phyloP scores from a whole-genome alignment of 441 rosid species.

The Brassica hybrid region DNA sequence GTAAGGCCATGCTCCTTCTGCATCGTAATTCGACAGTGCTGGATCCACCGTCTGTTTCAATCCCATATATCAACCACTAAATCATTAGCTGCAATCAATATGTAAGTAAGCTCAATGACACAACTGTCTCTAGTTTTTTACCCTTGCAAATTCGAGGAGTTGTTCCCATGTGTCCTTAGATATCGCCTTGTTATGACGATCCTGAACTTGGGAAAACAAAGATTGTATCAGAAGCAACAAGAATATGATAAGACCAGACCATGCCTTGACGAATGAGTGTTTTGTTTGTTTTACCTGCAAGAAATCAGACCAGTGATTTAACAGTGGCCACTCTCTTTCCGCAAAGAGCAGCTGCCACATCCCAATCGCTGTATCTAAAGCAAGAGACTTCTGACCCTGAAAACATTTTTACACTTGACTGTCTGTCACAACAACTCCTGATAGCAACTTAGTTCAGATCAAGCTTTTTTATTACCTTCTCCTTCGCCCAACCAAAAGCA shows the following conservation, averaged over 20 bases:
- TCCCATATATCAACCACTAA: constrained; percentile 29
- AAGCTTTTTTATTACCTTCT: constrained; percentile 63
- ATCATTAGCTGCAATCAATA: constrained; percentile 14
- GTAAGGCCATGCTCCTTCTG: constrained; percentile 99
- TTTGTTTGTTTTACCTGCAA: constrained; percentile 61
- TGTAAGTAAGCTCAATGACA: background rate
- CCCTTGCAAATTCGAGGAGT: constrained; percentile 82
- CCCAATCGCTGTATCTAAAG: constrained; percentile 95
- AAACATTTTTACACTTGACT: constrained; percentile 10
- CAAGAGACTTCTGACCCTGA: constrained; percentile 97
- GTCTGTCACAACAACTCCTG: constrained; percentile 10
- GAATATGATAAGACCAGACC: constrained; percentile 5
- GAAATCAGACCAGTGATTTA: constrained; percentile 95
- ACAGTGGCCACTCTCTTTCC: constrained; percentile 83
- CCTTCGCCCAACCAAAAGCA: constrained; percentile 98
- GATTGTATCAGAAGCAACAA: constrained; percentile 28
- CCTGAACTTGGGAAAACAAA: constrained; percentile 50
- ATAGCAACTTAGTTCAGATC: constrained; percentile 5
- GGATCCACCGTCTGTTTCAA: constrained; percentile 65
- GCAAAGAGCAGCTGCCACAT: constrained; percentile 97
- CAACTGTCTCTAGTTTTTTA: constrained; percentile 37
- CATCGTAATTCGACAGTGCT: constrained; percentile 71
- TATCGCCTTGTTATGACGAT: constrained; percentile 91
- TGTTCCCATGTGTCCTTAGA: constrained; percentile 97
- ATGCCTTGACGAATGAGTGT: constrained; percentile 6